Evolutionary conservation across 176 grass and related monocot species (phyloP).

Genomic region (Olyra latifolia): DNA sequence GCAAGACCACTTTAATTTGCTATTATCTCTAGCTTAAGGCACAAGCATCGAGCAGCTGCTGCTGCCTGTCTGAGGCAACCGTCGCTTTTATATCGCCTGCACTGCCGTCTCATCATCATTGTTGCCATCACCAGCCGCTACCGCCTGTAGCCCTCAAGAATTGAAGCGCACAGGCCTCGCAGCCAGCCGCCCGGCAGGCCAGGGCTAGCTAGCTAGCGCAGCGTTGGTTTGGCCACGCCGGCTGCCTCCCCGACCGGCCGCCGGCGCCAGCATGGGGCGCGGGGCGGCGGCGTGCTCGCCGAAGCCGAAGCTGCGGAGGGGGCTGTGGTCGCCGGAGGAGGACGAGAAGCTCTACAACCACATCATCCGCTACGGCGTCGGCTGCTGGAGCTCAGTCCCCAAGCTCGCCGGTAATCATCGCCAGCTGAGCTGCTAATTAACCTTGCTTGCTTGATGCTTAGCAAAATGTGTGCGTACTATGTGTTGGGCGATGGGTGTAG

Average conservation of each 20-base stretch:
- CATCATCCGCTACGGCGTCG: slow-evolving; percentile 81
- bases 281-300: slow-evolving; percentile 27
- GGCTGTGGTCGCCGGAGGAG: slow-evolving; percentile 91
- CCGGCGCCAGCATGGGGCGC: slow-evolving; percentile 27
- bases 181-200: background rate
- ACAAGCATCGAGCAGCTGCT: slow-evolving; percentile 45
- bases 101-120: slow-evolving; percentile 43
- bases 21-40: slow-evolving; percentile 47
- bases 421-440: background rate
- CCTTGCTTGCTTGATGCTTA: background rate
- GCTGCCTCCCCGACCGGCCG: background rate
- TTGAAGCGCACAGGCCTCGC: background rate
- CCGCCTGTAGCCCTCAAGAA: slow-evolving; percentile 21
- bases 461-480: background rate
- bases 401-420: slow-evolving; percentile 57
- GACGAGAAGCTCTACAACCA: slow-evolving; percentile 96
- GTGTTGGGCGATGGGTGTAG: too few relatives aligned
- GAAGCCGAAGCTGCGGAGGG: slow-evolving; percentile 80
- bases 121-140: slow-evolving; percentile 46
- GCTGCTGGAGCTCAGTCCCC: slow-evolving; percentile 95
- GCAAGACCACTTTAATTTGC: slow-evolving; percentile 36
- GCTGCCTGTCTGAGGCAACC: slow-evolving; percentile 36
- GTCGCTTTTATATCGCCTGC: slow-evolving; percentile 44
- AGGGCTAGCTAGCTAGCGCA: background rate
- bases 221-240: background rate